These are phyloP conservation scores for Naumovozyma dairenensis DNA, from an alignment of 805 yeast species.

Conservation along the genomic window DNA sequence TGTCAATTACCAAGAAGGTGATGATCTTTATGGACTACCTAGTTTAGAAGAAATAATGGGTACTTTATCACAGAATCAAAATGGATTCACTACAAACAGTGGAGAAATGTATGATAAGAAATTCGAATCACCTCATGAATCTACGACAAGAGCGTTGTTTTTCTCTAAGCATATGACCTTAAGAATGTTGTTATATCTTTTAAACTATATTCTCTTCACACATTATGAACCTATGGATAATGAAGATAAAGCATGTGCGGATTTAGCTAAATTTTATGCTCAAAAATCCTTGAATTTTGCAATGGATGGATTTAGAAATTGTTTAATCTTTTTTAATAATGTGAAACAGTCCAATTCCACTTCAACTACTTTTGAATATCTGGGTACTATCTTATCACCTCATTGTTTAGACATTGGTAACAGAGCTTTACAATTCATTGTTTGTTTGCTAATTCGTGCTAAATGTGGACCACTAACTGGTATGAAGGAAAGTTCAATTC, in stretches of 20 bases:
- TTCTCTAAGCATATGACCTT: constrained; percentile 33
- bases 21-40: constrained; percentile 27
- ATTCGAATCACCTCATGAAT: constrained; percentile 31
- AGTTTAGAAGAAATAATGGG: constrained; percentile 19
- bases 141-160: constrained; percentile 33
- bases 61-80: constrained; percentile 5
- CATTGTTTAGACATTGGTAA: constrained; percentile 44
- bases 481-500: constrained; percentile 23
- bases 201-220: constrained; percentile 41
- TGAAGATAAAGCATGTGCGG: constrained; percentile 28
- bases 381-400: constrained; percentile 41
- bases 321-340: constrained; percentile 34
- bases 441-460: constrained; percentile 43
- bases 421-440: constrained; percentile 47
- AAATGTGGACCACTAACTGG: constrained; percentile 36
- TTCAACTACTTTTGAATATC: constrained; percentile 27
- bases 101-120: constrained; percentile 22
- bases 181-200: constrained; percentile 40
- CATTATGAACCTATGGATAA: constrained; percentile 35
- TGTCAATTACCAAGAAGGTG: constrained; percentile 22
- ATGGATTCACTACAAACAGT: background rate
- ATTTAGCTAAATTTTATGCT: constrained; percentile 32
- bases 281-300: constrained; percentile 36
- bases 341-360: constrained; percentile 26
- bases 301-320: constrained; percentile 35